Base-by-base conservation (phyloP, 257 asterid species). In the Solanum peruvianum region DNA sequence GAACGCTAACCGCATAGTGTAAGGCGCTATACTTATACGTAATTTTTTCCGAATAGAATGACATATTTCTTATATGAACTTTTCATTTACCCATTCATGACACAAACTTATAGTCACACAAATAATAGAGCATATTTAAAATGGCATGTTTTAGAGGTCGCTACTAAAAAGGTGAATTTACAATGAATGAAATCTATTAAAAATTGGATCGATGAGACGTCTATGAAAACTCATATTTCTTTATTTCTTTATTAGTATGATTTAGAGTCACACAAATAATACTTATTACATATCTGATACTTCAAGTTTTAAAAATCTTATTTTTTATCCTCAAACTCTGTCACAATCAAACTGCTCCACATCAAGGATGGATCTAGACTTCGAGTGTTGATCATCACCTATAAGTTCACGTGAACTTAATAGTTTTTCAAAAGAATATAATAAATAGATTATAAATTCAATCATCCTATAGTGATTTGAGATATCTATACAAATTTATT, bases 1-100 rank as follows among this genome's bases (percentile, higher is more conserved):
- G 95, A 94, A 94, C 86, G 83, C 95, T 3, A 87, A 35, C 10
- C 89, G 90, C 16, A 94, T 92, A 75, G 90, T 93, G 96, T 93
- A 91, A 86, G 69, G 67, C 1, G 91, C 67, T 41, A 16, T 25
- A 12, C 41, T 15, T 12, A 23, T 49, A 49, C 58, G 0, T 47
- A 47, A 47, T 11, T 44, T 4, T 45, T 45, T 45, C 0, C 12
- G 1, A 52, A 52, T 18, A 16, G 0, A 52, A 52, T 52, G n/a
- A 18, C 7, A 52, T 16, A 18, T 16, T 52, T 52, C 10, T 18
- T 1, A 16, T 49, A 3, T 49, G 9, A 49, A 49, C 21, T 52
- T 52, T 16, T 1, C n/a, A 52, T 52, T 6, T 58, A 58, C 66
- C 2, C 66, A 58, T 58, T 58, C 23, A 58, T 58, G 25, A 58